Evolutionary conservation across 1,284 basidiomycete species (phyloP).

Genomic region (Laetiporus sulphureus): DNA sequence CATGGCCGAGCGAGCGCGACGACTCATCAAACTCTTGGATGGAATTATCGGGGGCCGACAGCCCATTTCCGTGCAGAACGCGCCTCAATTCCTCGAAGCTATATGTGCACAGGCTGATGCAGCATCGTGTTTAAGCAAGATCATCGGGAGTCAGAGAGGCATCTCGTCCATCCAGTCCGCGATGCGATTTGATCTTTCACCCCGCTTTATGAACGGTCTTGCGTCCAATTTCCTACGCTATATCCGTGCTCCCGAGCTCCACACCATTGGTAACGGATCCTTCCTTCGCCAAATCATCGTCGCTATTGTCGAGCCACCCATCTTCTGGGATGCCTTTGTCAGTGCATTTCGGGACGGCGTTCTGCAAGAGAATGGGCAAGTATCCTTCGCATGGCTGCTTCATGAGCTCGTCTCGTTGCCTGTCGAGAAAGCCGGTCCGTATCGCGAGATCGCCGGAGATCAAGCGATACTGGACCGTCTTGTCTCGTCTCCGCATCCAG

Average conservation of each 20-base stretch:
- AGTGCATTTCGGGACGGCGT: conserved; percentile 32
- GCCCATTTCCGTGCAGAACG: conserved; percentile 15
- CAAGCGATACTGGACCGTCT: conserved; percentile 27
- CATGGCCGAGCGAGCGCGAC: conserved; percentile 3
- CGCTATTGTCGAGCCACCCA: conserved; percentile 43
- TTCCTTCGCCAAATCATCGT: conserved; percentile 35
- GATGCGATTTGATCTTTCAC: conserved; percentile 35
- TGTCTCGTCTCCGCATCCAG: conserved; percentile 27
- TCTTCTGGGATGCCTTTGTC: conserved; percentile 44
- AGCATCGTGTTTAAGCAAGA: conserved; percentile 31
- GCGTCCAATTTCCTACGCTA: conserved; percentile 34
- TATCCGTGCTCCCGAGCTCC: conserved; percentile 32
- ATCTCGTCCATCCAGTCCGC: conserved; percentile 35
- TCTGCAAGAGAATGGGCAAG: conserved; percentile 31
- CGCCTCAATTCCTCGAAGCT: conserved; percentile 38
- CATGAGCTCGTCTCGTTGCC: conserved; percentile 40
- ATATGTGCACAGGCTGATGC: conserved; percentile 36
- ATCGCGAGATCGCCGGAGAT: conserved; percentile 34
- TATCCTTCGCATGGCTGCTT: conserved; percentile 44
- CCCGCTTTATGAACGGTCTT: conserved; percentile 38
- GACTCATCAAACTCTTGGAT: conserved; percentile 21
- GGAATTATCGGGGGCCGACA: conserved; percentile 16
- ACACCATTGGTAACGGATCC: conserved; percentile 33
- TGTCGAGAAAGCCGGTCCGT: conserved; percentile 26
- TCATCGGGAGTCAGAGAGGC: conserved; percentile 35